phyloP scores from a whole-genome alignment of 176 grass and related monocot species.

The Carex littledalei region DNA sequence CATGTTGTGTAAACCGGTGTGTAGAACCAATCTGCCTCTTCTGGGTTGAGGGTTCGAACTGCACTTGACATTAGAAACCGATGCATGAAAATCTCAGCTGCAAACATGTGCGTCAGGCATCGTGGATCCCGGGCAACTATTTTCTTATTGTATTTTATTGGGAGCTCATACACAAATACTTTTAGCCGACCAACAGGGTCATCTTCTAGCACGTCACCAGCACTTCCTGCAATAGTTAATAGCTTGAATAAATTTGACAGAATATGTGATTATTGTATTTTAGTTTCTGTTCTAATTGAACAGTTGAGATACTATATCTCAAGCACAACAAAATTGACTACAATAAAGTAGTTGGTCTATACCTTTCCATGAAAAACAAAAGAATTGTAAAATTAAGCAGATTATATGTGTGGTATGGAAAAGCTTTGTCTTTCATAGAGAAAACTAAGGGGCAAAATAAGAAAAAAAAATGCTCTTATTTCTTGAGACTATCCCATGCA shows the following conservation, averaged over 20 bases:
- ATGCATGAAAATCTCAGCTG: constrained; percentile 84
- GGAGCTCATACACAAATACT: constrained; percentile 70
- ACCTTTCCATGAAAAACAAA: background rate
- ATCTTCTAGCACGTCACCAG: constrained; percentile 84
- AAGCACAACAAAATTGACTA: background rate
- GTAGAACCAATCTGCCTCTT: constrained; percentile 91
- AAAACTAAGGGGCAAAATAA: background rate
- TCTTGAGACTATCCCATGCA: background rate
- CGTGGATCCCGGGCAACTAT: constrained; percentile 56
- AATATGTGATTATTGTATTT: background rate
- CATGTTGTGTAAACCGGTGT: constrained; percentile 70
- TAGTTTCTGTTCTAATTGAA: background rate
- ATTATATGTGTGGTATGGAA: background rate
- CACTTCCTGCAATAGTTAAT: constrained; percentile 51
- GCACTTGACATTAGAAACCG: constrained; percentile 68
- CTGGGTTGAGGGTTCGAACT: constrained; percentile 61
- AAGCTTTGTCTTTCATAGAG: background rate
- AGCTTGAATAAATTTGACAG: background rate
- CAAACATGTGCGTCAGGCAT: constrained; percentile 85
- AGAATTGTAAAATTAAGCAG: background rate
- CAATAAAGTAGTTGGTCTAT: background rate
- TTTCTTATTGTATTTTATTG: constrained; percentile 79
- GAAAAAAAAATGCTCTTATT: background rate
- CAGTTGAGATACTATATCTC: background rate
- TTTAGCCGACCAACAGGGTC: constrained; percentile 68